Evolutionary conservation across 768 basidiomycete species (phyloP), one percentile per base, ranked within the genome.

Genomic region (Leccinum fibrillosum): DNA sequence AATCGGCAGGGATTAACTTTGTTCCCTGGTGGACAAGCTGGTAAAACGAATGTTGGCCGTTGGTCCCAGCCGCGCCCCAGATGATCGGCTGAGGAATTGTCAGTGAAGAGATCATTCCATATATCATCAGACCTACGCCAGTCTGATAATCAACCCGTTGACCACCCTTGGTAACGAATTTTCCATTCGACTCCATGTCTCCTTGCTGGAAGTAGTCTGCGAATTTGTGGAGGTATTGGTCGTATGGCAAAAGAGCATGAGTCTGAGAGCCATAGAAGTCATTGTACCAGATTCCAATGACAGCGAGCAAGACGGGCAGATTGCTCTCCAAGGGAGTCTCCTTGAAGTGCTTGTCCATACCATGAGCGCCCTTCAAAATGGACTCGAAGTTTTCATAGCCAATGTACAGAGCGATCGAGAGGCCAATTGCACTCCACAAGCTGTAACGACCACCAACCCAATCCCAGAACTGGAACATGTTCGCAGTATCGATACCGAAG

Each of bases 391-490:
- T 91, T 37, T 97, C 90, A 71, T 86, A 97, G 3, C 97, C 97
- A 66, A 98, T 90, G 49, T 86, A 89, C 52, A 98, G 78, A 39
- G 92, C 90, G 75, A 99, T 98, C 48, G 92, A 91, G 58, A 98
- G 81, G 58, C 97, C 97, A 65, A 99, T 98, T 30, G 97, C 96
- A 61, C 92, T 94, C 96, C 97, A 98, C 63, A 99, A 81, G 66
- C 90, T 94, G 83, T 99, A 99, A 62, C 96, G 86, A 26, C 97
- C 97, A 61, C 97, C 97, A 62, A 99, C 97, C 97, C 97, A 99
- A 76, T 98, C 97, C 96, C 96, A 99, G 85, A 99, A 98, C 71
- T 90, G 87, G 85, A 99, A 99, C 95, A 99, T 99, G 78, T 98
- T 98, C 64, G 82, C 82, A 59, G 86, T 74, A 49, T 88, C 80